Percentiles rank a stretch among this genome's conserved stretches.
These are phyloP conservation scores for Mortierella sp. DNA, from an alignment of 371 early-diverging fungal genomes.

Conservation along the genomic window DNA sequence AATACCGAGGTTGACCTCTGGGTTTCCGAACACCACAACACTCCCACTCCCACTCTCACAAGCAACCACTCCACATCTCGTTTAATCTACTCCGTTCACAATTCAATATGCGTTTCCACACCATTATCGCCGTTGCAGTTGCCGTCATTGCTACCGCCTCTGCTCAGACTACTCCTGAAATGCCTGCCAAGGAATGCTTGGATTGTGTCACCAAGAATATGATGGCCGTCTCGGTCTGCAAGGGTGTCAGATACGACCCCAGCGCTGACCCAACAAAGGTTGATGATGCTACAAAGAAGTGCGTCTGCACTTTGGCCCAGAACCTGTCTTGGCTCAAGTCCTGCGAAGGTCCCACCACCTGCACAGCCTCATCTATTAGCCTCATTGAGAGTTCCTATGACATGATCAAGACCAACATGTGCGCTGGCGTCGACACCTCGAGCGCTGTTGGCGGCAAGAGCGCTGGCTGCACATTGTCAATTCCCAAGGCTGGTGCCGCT, in stretches of 20 bases:
- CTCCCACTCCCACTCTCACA: not conserved
- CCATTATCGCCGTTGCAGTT: constrained; percentile 16
- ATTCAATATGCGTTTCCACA: constrained; percentile 24
- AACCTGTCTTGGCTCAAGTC: not conserved
- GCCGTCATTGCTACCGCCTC: constrained; percentile 5
- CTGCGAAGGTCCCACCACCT: not conserved
- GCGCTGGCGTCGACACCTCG: not conserved
- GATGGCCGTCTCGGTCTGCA: not conserved
- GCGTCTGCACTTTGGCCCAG: not conserved
- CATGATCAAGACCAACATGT: not conserved
- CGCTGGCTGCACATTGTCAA: not conserved
- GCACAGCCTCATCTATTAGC: not conserved
- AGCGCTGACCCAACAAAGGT: not conserved
- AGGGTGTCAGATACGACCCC: not conserved
- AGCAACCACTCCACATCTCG: too few species aligned
- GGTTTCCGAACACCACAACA: not conserved
- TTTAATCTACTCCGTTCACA: too few species aligned
- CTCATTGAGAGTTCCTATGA: not conserved
- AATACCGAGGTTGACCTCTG: too few species aligned
- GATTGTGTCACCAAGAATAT: not conserved
- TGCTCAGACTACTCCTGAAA: constrained; percentile 7
- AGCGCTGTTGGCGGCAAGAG: not conserved
- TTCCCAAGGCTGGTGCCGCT: constrained; percentile 7
- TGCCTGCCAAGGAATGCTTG: not conserved
- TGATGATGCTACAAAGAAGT: not conserved